Evolutionary conservation across 1,139 yeast species (phyloP).

Genomic region (Sugiyamaella pinicola): DNA sequence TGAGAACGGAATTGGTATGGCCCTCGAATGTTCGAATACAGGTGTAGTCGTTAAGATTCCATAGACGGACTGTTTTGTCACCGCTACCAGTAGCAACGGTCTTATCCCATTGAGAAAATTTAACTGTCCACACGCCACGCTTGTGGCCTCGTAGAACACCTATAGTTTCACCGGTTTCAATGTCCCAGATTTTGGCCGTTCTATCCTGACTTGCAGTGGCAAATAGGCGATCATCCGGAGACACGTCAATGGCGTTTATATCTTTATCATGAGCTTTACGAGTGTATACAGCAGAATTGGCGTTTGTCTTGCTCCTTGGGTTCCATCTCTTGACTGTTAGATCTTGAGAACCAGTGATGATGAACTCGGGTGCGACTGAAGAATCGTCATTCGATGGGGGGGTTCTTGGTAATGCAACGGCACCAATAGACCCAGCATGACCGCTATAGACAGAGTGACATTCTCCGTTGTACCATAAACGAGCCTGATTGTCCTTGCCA

Average conservation of each 20-base stretch:
- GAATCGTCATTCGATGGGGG: constrained; percentile 38
- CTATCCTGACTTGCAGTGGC: constrained; percentile 98
- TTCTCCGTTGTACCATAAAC: constrained; percentile 59
- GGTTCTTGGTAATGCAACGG: constrained; percentile 71
- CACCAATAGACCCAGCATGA: constrained; percentile 85
- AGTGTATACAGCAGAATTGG: constrained; percentile 67
- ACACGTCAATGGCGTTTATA: constrained; percentile 80
- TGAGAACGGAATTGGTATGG: constrained; percentile 88
- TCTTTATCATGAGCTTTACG: constrained; percentile 97
- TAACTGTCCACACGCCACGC: constrained; percentile 92
- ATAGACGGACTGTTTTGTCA: constrained; percentile 83
- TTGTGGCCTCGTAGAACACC: constrained; percentile 88
- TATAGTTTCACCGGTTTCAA: constrained; percentile 76
- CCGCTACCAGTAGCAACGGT: constrained; percentile 76
- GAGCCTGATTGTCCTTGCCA: constrained; percentile 85
- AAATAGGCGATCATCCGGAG: constrained; percentile 84
- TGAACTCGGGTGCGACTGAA: constrained; percentile 60
- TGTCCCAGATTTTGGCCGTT: constrained; percentile 85
- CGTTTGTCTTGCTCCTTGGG: constrained; percentile 32
- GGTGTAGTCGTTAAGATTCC: constrained; percentile 79
- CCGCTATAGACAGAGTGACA: constrained; percentile 55
- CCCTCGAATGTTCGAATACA: constrained; percentile 89
- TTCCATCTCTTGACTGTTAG: constrained; percentile 89
- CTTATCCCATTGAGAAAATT: constrained; percentile 78
- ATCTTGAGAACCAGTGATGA: constrained; percentile 86